These are phyloP conservation scores for Aspergillus diversus DNA, from an alignment of 495 filamentous ascomycete species.

Conservation along the genomic window DNA sequence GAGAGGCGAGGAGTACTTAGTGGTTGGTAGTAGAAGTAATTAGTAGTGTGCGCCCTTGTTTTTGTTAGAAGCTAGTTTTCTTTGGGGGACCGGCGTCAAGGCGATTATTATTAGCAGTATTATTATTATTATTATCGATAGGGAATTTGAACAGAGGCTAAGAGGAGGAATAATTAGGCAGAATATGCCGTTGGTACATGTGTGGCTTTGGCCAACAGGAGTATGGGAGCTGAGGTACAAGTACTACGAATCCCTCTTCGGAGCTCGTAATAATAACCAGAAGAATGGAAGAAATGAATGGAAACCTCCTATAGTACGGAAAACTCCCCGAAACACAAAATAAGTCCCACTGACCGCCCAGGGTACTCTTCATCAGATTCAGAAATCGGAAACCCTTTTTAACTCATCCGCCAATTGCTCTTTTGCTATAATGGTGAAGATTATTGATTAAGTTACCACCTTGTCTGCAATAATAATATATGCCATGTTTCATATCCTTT, in stretches of 20 bases:
- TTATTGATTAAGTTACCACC: background rate
- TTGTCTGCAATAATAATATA: background rate
- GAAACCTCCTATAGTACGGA: background rate
- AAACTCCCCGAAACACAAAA: slow-evolving; percentile 1
- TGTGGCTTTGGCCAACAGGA: background rate
- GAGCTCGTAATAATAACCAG: background rate
- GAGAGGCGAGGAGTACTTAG: background rate
- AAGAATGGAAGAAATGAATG: background rate
- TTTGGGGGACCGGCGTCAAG: slow-evolving; percentile 3
- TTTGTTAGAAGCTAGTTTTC: background rate
- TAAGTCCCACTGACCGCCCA: background rate
- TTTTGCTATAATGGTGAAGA: background rate
- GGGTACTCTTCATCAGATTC: background rate
- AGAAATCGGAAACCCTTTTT: background rate
- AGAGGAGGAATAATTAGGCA: background rate
- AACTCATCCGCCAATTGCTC: background rate
- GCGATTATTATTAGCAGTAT: slow-evolving; percentile 1
- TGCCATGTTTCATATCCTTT: background rate
- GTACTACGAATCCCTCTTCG: background rate
- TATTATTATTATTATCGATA: slow-evolving; percentile 2
- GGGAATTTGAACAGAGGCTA: background rate
- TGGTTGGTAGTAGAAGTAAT: too few species aligned
- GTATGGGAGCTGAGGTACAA: background rate
- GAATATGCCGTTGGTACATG: background rate
- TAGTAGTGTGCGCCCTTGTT: background rate